Evolutionary conservation across 176 grass and related monocot species (phyloP), one percentile per base, ranked within the genome.

Genomic region (Phyllostachys edulis): DNA sequence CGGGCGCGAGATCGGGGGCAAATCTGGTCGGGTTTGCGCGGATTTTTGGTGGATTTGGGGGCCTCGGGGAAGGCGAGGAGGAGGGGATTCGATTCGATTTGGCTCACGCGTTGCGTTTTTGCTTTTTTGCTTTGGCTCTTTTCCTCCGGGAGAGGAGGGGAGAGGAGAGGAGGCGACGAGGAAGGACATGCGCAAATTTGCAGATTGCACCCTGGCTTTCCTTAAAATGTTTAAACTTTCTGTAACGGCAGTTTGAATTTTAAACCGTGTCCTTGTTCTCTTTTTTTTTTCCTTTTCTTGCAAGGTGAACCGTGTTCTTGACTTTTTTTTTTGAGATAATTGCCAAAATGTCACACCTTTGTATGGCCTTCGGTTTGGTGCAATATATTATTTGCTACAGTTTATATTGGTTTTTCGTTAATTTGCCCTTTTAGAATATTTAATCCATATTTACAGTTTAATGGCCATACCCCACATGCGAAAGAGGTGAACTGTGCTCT

Each of bases 1-100:
- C 55, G 55, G 38, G 73, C 62, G 54, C 77, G 63, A 89, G 82
- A 85, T 76, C 77, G 69, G 69, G 14, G 47, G 72, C 70, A 63
- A 73, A 80, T 16, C 55, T 42, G 76, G 84, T 56, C 55, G 34
- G 67, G 54, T 73, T 70, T 36, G 84, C 34, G n/a, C 45, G 36
- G 47, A 5, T 34, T 42, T 61, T 9, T 49, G 24, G 45, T 66
- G 46, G 69, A 56, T 57, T 75, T 8, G 2, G 44, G 64, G 46
- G 14, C 41, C 47, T 26, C 8, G 5, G 65, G 12, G 36, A 37
- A 11, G 34, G 20, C 36, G 37, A 9, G 46, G 47, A 47, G 26
- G 55, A 75, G 15, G 60, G 46, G 83, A 63, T 70, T 63, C 45
- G 46, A 70, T 55, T 85, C 39, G 71, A 18, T 66, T 88, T 77